Base-by-base conservation (phyloP, 1,284 basidiomycete genomes). In the Ceratobasidium sp. region DNA sequence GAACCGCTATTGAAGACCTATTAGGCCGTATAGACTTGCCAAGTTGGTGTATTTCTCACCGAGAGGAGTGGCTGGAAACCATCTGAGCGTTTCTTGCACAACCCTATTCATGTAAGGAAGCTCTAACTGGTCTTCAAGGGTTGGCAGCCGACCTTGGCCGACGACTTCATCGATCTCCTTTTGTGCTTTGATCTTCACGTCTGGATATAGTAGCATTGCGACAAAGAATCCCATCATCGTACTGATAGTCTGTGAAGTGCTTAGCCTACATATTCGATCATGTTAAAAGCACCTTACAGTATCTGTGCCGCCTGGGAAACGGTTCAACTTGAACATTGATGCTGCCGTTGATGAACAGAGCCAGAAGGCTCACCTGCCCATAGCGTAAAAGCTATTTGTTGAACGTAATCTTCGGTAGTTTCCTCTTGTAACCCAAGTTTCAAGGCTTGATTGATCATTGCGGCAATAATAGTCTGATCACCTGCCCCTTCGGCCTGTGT, bases 141-240 rank as follows among this genome's bases (percentile, higher is more conserved):
- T 76, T 1, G 83, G 83, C 30, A 84, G 78, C 5, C 82, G 78
- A 38, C 78, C 78, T 14, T 61, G 62, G 13, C 82, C 81, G 26
- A 83, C 77, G 6, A 83, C 79, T 2, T 76, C 49, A 57, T 83
- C 82, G 7, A 85, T 72, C 74, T 84, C 83, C 8, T 76, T 78
- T 59, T 80, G 81, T 8, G 81, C 82, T 26, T 75, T 79, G n/a
- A 63, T 76, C 64, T 82, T 81, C 2, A 80, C 77, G 4, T 82
- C 80, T 0, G 82, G 83, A 72, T 80, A 77, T 6, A 79, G 73
- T 3, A 78, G 66, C 78, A 83, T 80, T 1, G 79, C 79, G 26
- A 79, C 66, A 61, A 79, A 30, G 23, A 72, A 72, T 35, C 38
- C 35, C 32, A 62, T 46, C n/a, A 72, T 32, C 7, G 57, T 41